Conservation (phyloP, 768 basidiomycete genomes). For the Pisolithus sp. region DNA sequence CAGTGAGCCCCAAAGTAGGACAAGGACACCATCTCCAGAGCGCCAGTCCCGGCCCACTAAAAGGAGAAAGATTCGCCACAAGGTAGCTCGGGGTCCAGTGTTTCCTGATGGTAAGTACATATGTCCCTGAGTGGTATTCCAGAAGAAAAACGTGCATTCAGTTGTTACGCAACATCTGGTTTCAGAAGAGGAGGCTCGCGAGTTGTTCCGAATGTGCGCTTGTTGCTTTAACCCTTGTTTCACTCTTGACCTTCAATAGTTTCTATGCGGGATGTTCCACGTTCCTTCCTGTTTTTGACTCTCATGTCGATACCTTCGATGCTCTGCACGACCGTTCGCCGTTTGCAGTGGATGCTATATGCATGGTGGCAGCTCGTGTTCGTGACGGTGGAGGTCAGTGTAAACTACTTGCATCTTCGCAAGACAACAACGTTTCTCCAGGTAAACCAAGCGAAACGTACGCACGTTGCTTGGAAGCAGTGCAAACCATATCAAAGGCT, state of each 20-base stretch:
- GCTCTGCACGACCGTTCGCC: conserved; percentile 83
- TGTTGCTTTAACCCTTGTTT: neutral
- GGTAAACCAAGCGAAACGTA: conserved; percentile 73
- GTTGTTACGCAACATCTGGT: conserved; percentile 84
- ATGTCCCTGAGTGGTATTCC: neutral
- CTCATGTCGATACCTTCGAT: conserved; percentile 76
- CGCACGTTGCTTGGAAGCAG: conserved; percentile 71
- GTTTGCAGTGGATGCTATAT: conserved; percentile 88
- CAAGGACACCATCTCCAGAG: conserved; percentile 68
- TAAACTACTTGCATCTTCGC: neutral
- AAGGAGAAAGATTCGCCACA: conserved; percentile 66
- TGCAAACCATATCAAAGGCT: conserved; percentile 76
- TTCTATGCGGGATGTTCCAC: conserved; percentile 92
- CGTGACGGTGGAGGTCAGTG: conserved; percentile 80
- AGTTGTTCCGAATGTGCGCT: conserved; percentile 73
- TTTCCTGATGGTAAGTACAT: conserved; percentile 67
- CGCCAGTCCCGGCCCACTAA: conserved; percentile 63
- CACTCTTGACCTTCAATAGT: conserved; percentile 34
- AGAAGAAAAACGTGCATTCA: conserved; percentile 20
- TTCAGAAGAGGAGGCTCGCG: conserved; percentile 75
- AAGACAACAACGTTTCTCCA: conserved; percentile 21
- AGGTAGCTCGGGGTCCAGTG: conserved; percentile 46
- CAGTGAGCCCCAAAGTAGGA: conserved; percentile 70
- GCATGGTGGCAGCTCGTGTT: conserved; percentile 88
- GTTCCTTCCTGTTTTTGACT: conserved; percentile 85